Base-by-base conservation (phyloP, 495 filamentous ascomycete genomes). In the Penicillium simplicissimum region DNA sequence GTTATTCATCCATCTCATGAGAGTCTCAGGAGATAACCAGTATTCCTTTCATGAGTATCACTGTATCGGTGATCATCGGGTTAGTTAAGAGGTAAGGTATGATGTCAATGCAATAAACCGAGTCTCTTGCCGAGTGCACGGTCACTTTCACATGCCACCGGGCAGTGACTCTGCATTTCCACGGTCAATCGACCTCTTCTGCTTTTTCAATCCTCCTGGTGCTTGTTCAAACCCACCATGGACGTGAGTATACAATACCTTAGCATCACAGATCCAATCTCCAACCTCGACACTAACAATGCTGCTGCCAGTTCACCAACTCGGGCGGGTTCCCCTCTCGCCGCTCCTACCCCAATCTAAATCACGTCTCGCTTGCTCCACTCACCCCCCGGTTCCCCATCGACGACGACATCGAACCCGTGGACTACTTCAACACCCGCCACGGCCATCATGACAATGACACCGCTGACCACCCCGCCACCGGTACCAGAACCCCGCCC, bases 301-400 rank as follows among this genome's bases (percentile, higher is more conserved):
- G 1, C 42, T 45, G 14, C 49, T 8, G 11, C 35, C 47, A 69
- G 64, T 58, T 62, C 55, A 66, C 57, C 15, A 71, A 63, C 49
- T 65, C 72, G 37, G 57, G 65, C 40, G 68, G 73, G 62, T 79
- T 76, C 65, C 72, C 68, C 33, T 77, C 75, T 43, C 74, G 76
- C 48, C 77, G 78, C 59, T 81, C 79, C 21, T 80, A 81, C 62
- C 79, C 79, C 57, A 72, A 79, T 25, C 65, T 84, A 47, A 66
- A 79, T 58, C 76, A 80, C 59, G 59, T 79, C 62, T 85, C 85
- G 25, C 81, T 90, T 52, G 83, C 86, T 34, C 88, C 88, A 58
- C 78, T 91, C 19, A 89, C 87, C 15, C 83, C 87, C 52, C 83
- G 80, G 71, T 84, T 88, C 59, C 86, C 88, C 54, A 77, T 87